These are phyloP conservation scores for Triticum aestivum DNA, from an alignment of 176 grass and related monocot genomes.

Conservation along the genomic window IWGSC_CS_RefSeq_v2.1 NC_057797.1:144625350-144625849, in stretches of 20 bases:
- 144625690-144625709: conserved; percentile 72
- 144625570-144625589: conserved; percentile 94
- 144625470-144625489: conserved; percentile 40
- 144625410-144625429: conserved; percentile 54
- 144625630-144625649: conserved; percentile 68
- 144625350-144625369: too few species aligned
- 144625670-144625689: conserved; percentile 67
- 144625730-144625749: conserved; percentile 58
- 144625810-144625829: conserved; percentile 79
- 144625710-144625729: conserved; percentile 55
- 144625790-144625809: conserved; percentile 84
- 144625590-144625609: conserved; percentile 94
- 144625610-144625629: conserved; percentile 71
- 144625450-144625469: conserved; percentile 49
- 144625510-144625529: conserved; percentile 43
- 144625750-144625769: conserved; percentile 73
- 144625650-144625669: conserved; percentile 70
- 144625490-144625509: conserved; percentile 30
- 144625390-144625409: conserved; percentile 41
- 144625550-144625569: conserved; percentile 68
- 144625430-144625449: conserved; percentile 53
- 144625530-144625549: conserved; percentile 41
- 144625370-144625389: conserved; percentile 33
- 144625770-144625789: conserved; percentile 80
- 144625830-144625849: conserved; percentile 93